Base-by-base conservation (phyloP, 2,329 filamentous ascomycete genomes). In the Cyphellophora attinorum region DNA sequence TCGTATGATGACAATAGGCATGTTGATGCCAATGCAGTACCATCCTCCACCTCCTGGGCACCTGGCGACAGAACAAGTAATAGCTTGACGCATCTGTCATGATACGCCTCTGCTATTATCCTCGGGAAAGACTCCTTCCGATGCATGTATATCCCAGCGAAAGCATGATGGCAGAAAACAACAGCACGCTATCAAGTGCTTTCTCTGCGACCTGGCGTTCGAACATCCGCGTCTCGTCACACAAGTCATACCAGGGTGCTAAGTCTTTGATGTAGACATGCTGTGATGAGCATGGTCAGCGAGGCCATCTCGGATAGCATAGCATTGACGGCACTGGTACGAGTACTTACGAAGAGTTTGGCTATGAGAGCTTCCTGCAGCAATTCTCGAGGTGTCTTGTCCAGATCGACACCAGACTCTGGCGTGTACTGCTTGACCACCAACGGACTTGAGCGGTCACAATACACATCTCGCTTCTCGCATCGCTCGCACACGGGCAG, bases 1-100 rank as follows among this genome's bases (percentile, higher is more conserved):
- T 70, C 65, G 34, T 67, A 70, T 1, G 65, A 68, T 8, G 65
- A 52, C 11, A 70, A 42, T 3, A 71, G 47, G 44, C 67, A 70
- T 1, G 64, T 63, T 3, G 66, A 57, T 2, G 64, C 64, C 2
- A 70, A 51, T 0, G 61, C 62, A 3, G 62, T 53, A 2, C 61
- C 64, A 10, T 55, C 55, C 10, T 53, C 42, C 10, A 58, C 48
- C 4, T 52, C 46, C 2, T 47, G 35, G 11, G 56, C 52, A 2
- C 50, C 46, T 2, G 53, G 45, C 0, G 55, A 53, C 2, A 68
- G 46, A 0, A 44, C 42, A n/a, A 67, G 59, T 3, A 68, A 44
- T 3, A 50, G 47, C n/a, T 50, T 50, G 1, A 64, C 52, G 29
- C 64, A 68, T 4, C 54, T 48, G 2, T 50, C 41, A 32, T 68